phyloP scores from a whole-genome alignment of 495 filamentous ascomycete genomes.

The Sporormia fimetaria region DNA sequence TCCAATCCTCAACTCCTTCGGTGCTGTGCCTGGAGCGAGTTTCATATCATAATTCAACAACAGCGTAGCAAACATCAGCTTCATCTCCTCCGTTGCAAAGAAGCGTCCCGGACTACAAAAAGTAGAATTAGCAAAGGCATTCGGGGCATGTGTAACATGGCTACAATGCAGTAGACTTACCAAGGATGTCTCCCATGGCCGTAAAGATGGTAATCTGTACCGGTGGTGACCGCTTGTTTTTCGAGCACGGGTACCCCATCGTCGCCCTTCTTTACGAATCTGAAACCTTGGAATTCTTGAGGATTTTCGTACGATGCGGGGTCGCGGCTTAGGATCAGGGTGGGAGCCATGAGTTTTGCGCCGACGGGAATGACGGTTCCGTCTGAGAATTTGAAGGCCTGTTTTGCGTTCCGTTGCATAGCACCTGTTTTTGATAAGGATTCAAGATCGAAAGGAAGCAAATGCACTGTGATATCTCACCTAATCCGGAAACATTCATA shows the following conservation, averaged over 20 bases:
- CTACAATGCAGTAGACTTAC: not conserved
- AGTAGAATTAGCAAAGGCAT: not conserved
- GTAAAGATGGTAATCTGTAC: not conserved
- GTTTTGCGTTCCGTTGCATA: not conserved
- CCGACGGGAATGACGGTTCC: not conserved
- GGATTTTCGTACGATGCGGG: not conserved
- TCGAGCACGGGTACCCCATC: not conserved
- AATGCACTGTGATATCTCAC: not conserved
- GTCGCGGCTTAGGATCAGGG: not conserved
- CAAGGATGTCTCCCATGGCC: constrained; percentile 1
- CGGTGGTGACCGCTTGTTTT: constrained; percentile 1
- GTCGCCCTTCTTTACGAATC: not conserved
- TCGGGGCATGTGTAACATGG: too few relatives aligned
- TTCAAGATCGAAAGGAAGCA: not conserved
- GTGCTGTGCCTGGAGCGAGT: not conserved
- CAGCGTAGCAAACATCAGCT: constrained; percentile 1
- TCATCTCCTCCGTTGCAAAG: constrained; percentile 1
- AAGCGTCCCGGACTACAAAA: constrained; percentile 1
- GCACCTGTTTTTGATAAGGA: not conserved
- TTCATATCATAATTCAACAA: constrained; percentile 1
- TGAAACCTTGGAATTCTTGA: not conserved
- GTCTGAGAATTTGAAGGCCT: not conserved
- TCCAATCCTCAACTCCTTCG: not conserved
- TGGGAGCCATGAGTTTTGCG: not conserved
- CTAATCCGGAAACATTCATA: not conserved